Evolutionary conservation across 1,284 basidiomycete genomes (phyloP).

Genomic region (Apiotrichum sp.): DNA sequence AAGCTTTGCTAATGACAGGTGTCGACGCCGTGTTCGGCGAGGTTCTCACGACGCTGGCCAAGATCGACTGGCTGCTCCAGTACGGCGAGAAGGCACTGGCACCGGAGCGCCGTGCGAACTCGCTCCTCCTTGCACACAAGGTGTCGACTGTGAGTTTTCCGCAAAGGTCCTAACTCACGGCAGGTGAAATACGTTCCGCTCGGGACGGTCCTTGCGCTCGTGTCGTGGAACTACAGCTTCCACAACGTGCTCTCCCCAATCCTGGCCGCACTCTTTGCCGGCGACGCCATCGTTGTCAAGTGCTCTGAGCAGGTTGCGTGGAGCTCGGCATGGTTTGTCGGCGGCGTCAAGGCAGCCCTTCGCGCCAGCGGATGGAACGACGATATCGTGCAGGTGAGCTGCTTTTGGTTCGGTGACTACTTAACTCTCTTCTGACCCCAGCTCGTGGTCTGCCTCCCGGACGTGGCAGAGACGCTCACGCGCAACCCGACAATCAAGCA

Average conservation of each 20-base stretch:
- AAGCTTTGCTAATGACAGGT: constrained; percentile 51
- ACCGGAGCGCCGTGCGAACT: constrained; percentile 65
- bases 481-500: constrained; percentile 68
- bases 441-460: constrained; percentile 80
- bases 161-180: constrained; percentile 26
- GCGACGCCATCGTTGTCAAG: constrained; percentile 86
- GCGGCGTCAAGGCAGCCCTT: constrained; percentile 68
- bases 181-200: constrained; percentile 83
- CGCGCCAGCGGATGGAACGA: constrained; percentile 67
- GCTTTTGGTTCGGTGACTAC: no score
- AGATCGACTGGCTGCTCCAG: constrained; percentile 68
- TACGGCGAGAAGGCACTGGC: constrained; percentile 68
- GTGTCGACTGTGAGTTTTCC: constrained; percentile 44
- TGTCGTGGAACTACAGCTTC: constrained; percentile 70
- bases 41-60: constrained; percentile 79
- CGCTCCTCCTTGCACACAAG: constrained; percentile 81
- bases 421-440: background rate
- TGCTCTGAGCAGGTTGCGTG: constrained; percentile 88
- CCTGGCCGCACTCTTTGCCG: constrained; percentile 79
- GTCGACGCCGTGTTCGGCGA: constrained; percentile 85
- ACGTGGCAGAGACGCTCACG: constrained; percentile 76
- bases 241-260: constrained; percentile 94
- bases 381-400: constrained; percentile 67
- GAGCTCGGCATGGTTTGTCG: constrained; percentile 74
- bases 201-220: constrained; percentile 86